phyloP scores from a whole-genome alignment of 352 stramenopile genomes.

The Plasmopara viticola region DNA sequence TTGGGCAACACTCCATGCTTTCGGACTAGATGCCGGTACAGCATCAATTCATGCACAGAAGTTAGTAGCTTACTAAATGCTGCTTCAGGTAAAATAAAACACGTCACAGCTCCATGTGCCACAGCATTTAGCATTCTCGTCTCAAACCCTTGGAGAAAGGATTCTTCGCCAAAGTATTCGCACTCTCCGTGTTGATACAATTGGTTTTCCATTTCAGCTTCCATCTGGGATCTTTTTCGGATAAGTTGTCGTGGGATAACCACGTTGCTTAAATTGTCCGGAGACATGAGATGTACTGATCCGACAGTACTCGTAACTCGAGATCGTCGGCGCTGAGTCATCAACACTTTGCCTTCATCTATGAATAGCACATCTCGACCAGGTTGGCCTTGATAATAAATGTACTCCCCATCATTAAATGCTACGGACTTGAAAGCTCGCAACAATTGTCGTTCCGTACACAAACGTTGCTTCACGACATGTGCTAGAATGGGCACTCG shows the following conservation, averaged over 20 bases:
- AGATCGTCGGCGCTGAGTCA: constrained; percentile 43
- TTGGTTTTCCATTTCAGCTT: constrained; percentile 50
- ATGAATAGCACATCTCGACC: constrained; percentile 67
- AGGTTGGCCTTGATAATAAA: constrained; percentile 52
- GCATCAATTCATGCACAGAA: constrained; percentile 51
- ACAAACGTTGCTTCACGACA: constrained; percentile 38
- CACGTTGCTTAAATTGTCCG: constrained; percentile 6
- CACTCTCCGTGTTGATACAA: constrained; percentile 40
- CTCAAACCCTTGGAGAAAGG: constrained; percentile 29
- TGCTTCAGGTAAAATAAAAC: constrained; percentile 36
- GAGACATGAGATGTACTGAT: constrained; percentile 8
- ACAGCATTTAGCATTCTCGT: constrained; percentile 43
- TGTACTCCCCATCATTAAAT: constrained; percentile 55
- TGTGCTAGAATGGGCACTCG: constrained; percentile 49
- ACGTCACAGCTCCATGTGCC: constrained; percentile 40
- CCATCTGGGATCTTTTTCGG: constrained; percentile 33
- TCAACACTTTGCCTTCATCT: constrained; percentile 59
- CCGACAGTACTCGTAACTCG: constrained; percentile 17
- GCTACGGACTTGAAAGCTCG: constrained; percentile 25
- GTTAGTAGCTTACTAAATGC: constrained; percentile 37
- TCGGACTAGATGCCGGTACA: constrained; percentile 47
- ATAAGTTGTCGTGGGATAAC: constrained; percentile 6
- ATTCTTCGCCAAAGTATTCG: constrained; percentile 71
- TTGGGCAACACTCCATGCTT: constrained; percentile 53
- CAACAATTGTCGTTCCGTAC: constrained; percentile 36